These are phyloP conservation scores for Colletotrichum endophyticum DNA, from an alignment of 2,329 filamentous ascomycete species.

Conservation along the genomic window DNA sequence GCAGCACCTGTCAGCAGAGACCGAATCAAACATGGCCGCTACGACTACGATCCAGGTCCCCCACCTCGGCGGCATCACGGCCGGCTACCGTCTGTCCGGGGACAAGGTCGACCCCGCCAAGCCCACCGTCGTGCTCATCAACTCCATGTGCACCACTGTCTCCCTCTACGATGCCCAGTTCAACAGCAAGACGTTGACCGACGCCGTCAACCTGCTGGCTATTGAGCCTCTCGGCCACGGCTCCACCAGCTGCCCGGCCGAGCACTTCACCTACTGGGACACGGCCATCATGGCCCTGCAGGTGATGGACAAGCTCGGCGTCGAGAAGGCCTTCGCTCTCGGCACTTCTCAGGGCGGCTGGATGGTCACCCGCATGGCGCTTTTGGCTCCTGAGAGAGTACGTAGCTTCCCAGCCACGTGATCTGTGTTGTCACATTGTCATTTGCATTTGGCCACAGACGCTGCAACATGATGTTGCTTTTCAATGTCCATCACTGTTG, in stretches of 20 bases:
- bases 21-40: constrained; percentile 35
- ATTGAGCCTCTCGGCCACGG: constrained; percentile 60
- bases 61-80: constrained; percentile 52
- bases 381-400: constrained; percentile 54
- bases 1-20: neutral
- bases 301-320: constrained; percentile 55
- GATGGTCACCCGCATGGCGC: constrained; percentile 54
- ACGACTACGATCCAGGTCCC: constrained; percentile 48
- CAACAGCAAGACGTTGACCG: constrained; percentile 40
- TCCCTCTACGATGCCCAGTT: constrained; percentile 52
- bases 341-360: constrained; percentile 60
- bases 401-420: constrained; percentile 10
- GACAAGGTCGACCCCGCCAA: constrained; percentile 51
- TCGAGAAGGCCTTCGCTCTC: constrained; percentile 52
- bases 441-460: neutral
- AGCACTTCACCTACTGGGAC: constrained; percentile 63
- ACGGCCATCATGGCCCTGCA: constrained; percentile 59
- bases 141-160: constrained; percentile 55
- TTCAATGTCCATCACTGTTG: neutral
- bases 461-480: neutral
- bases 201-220: constrained; percentile 52
- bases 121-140: constrained; percentile 56
- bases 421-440: neutral
- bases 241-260: constrained; percentile 42
- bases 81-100: constrained; percentile 47